A percentile compares a stretch with the other conserved stretches of the same genome.
Conservation (phyloP, 2,329 filamentous ascomycete species). For the Drechslerella stenobrocha region DNA sequence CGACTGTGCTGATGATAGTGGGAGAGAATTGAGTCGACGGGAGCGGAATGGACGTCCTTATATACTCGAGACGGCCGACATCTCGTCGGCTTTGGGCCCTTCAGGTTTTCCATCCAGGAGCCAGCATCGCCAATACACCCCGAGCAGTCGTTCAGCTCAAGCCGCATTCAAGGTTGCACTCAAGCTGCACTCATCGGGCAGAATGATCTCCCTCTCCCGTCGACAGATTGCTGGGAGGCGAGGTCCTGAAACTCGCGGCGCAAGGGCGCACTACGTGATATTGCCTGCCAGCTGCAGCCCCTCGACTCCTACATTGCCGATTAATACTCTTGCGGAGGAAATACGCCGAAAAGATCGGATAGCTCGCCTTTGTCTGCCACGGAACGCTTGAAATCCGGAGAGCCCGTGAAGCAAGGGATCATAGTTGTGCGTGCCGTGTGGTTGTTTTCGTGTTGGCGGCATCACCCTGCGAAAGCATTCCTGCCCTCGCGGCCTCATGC, state of each 20-base stretch:
- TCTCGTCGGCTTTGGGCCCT: not conserved
- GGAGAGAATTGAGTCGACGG: slow-evolving; percentile 23
- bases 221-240: not conserved
- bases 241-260: slow-evolving; percentile 10
- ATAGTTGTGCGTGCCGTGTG: slow-evolving; percentile 12
- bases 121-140: too few species aligned
- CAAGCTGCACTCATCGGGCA: slow-evolving; percentile 26
- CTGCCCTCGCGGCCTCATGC: too few species aligned
- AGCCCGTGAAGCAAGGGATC: slow-evolving; percentile 17
- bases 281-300: not conserved
- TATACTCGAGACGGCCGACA: slow-evolving; percentile 27
- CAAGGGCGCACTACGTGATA: slow-evolving; percentile 30
- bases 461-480: too few species aligned
- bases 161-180: too few species aligned
- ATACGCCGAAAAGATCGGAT: not conserved
- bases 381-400: not conserved
- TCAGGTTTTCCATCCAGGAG: too few species aligned
- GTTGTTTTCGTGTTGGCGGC: slow-evolving; percentile 38
- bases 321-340: too few species aligned
- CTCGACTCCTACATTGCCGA: too few species aligned
- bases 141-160: too few species aligned
- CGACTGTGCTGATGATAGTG: slow-evolving; percentile 46
- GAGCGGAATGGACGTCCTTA: slow-evolving; percentile 35
- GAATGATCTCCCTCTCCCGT: not conserved
- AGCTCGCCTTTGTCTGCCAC: not conserved